phyloP scores from a whole-genome alignment of 2,329 filamentous ascomycete species.

The Pseudocercospora crystallina region DNA sequence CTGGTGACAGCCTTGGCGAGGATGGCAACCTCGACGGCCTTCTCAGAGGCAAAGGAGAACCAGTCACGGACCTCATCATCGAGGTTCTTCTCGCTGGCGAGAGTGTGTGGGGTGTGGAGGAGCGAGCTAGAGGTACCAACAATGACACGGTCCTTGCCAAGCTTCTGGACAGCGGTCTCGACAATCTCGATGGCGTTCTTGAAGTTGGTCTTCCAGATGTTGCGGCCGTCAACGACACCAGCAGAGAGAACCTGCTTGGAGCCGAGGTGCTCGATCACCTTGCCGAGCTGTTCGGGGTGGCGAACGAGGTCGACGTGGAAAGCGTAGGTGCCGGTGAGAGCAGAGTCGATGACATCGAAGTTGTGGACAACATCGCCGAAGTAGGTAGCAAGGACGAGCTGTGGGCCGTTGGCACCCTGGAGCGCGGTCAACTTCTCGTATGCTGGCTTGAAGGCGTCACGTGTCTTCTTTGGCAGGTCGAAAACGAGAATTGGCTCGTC shows the following conservation, averaged over 20 bases:
- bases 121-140: slow-evolving; percentile 96
- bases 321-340: slow-evolving; percentile 70
- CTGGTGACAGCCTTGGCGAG: slow-evolving; percentile 97
- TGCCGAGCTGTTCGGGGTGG: slow-evolving; percentile 94
- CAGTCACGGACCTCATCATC: slow-evolving; percentile 90
- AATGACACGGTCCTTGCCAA: slow-evolving; percentile 96
- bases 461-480: slow-evolving; percentile 84
- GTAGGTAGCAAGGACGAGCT: slow-evolving; percentile 91
- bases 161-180: slow-evolving; percentile 87
- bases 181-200: slow-evolving; percentile 88
- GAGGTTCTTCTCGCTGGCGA: slow-evolving; percentile 98
- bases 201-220: slow-evolving; percentile 99
- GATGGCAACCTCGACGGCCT: slow-evolving; percentile 83
- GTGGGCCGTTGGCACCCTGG: slow-evolving; percentile 73
- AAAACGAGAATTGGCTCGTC: slow-evolving; percentile 97
- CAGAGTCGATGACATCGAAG: slow-evolving; percentile 76
- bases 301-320: slow-evolving; percentile 96
- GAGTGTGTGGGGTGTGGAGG: slow-evolving; percentile 96
- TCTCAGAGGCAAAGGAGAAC: slow-evolving; percentile 98
- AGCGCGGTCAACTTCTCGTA: slow-evolving; percentile 83
- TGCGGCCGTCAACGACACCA: slow-evolving; percentile 96
- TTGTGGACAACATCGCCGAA: slow-evolving; percentile 99
- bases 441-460: slow-evolving; percentile 95
- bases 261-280: slow-evolving; percentile 78
- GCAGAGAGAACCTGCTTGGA: slow-evolving; percentile 87